Percentiles rank a stretch among this genome's conserved stretches.
These are phyloP conservation scores for Podospora bellae-mahoneyi DNA, from an alignment of 495 filamentous ascomycete species.

Conservation along the genomic window DNA sequence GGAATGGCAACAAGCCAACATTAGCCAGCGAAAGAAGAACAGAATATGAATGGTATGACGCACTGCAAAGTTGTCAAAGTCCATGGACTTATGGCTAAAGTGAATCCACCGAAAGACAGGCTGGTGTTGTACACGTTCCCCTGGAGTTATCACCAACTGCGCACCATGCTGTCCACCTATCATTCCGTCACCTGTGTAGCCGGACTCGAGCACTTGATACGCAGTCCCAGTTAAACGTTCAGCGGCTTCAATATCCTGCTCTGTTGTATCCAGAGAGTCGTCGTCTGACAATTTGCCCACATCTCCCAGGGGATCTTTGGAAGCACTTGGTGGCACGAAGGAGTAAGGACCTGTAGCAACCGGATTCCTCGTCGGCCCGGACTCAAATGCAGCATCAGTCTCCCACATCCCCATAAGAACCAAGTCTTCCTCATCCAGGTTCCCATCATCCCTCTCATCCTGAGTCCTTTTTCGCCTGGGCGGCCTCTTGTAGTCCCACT, in stretches of 20 bases:
- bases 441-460: neutral
- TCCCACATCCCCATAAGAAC: neutral
- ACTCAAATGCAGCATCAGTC: neutral
- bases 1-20: no score
- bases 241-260: neutral
- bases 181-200: slow-evolving; percentile 12
- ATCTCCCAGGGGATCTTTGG: neutral
- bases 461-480: neutral
- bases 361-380: neutral
- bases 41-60: neutral
- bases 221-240: neutral
- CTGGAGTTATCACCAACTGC: neutral
- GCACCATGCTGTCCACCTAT: neutral
- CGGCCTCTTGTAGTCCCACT: neutral
- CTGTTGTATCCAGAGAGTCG: neutral
- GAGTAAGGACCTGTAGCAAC: neutral
- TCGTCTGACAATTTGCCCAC: neutral
- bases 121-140: slow-evolving; percentile 1
- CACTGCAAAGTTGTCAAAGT: slow-evolving; percentile 13
- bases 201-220: slow-evolving; percentile 5
- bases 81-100: slow-evolving; percentile 9
- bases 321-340: neutral
- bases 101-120: slow-evolving; percentile 17
- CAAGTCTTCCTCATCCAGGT: neutral
- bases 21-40: neutral